Evolutionary conservation across 176 grass and related monocot species (phyloP).

Genomic region (Aegilops sharonensis): DNA sequence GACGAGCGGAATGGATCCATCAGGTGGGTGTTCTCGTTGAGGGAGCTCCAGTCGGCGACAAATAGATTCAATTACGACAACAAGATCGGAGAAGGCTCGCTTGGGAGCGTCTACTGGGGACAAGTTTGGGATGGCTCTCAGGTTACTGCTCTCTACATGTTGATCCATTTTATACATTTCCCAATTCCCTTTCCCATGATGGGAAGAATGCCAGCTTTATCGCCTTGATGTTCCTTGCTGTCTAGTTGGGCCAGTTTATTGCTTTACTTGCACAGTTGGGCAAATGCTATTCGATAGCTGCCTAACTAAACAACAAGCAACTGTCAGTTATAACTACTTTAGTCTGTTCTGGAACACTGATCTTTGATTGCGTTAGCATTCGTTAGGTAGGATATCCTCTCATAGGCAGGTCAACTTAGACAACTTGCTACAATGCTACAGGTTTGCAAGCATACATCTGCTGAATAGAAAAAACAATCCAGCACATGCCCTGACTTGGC

Average conservation of each 20-base stretch:
- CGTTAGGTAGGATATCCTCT: constrained; percentile 38
- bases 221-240: not conserved
- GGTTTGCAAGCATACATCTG: constrained; percentile 30
- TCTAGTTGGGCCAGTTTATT: not conserved
- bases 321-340: not conserved
- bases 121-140: constrained; percentile 89
- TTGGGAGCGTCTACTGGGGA: constrained; percentile 82
- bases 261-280: constrained; percentile 25
- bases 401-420: constrained; percentile 27
- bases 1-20: constrained; percentile 42
- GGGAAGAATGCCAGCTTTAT: not conserved
- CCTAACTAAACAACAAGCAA: constrained; percentile 19
- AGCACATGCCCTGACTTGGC: constrained; percentile 30
- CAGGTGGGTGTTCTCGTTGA: constrained; percentile 70
- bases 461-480: constrained; percentile 8
- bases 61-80: constrained; percentile 91
- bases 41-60: constrained; percentile 73
- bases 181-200: not conserved
- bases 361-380: constrained; percentile 43
- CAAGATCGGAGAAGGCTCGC: constrained; percentile 72
- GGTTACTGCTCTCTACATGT: constrained; percentile 39
- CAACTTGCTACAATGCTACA: constrained; percentile 37
- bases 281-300: constrained; percentile 17
- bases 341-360: constrained; percentile 27
- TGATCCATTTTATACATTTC: not conserved